phyloP scores from a whole-genome alignment of 2,329 filamentous ascomycete species.

The Didymella lethalis region DNA sequence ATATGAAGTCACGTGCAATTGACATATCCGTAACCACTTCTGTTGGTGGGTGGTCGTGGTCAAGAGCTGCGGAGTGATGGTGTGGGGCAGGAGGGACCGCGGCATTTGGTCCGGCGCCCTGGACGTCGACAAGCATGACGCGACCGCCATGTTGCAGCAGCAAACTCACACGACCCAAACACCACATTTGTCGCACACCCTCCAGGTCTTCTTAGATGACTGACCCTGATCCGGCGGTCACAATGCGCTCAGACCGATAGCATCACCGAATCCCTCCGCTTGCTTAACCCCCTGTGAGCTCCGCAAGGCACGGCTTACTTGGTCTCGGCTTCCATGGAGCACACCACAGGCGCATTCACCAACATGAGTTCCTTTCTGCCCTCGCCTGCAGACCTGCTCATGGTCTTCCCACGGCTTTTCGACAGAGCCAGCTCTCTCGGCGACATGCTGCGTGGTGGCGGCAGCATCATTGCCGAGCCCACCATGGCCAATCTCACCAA shows the following conservation, averaged over 20 bases:
- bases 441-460: conserved; percentile 64
- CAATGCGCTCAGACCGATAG: conserved; percentile 12
- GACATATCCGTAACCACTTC: not conserved
- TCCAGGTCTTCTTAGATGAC: conserved; percentile 12
- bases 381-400: conserved; percentile 72
- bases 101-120: conserved; percentile 16
- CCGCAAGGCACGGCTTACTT: not conserved
- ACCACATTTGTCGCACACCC: conserved; percentile 5
- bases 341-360: conserved; percentile 31
- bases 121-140: conserved; percentile 18
- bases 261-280: not conserved
- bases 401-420: conserved; percentile 74
- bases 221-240: conserved; percentile 8
- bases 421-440: conserved; percentile 71
- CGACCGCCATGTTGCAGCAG: conserved; percentile 3
- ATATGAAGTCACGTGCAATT: not conserved
- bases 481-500: conserved; percentile 59
- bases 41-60: not conserved
- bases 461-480: conserved; percentile 67
- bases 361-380: conserved; percentile 57
- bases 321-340: conserved; percentile 31
- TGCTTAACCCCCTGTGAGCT: conserved; percentile 3
- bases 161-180: conserved; percentile 7
- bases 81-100: conserved; percentile 9
- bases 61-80: not conserved